Conservation (phyloP, 2,329 filamentous ascomycete genomes). For the Alternaria gansuensis region DNA sequence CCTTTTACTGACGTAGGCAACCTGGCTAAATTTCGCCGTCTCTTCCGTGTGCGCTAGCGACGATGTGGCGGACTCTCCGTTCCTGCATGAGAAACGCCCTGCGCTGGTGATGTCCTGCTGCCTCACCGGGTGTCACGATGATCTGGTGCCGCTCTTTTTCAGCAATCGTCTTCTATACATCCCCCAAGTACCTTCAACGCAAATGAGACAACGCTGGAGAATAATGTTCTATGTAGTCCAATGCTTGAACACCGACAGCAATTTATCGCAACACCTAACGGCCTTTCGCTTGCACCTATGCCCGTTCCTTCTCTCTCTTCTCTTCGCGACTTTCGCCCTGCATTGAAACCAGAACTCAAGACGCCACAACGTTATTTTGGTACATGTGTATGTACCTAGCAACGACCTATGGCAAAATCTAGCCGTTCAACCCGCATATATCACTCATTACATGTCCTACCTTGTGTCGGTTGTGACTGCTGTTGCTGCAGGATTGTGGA, state of each 20-base stretch:
- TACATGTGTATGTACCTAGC: background rate
- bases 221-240: background rate
- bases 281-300: background rate
- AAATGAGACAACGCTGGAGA: background rate
- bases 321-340: background rate
- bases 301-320: background rate
- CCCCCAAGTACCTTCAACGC: too few relatives aligned
- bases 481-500: slow-evolving; percentile 2
- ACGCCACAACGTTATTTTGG: background rate
- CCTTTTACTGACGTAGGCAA: background rate
- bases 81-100: slow-evolving; percentile 1
- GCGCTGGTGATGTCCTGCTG: background rate
- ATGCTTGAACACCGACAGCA: background rate
- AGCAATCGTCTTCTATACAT: background rate
- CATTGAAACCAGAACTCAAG: background rate
- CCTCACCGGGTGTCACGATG: background rate
- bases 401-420: background rate
- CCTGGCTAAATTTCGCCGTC: background rate
- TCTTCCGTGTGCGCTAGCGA: background rate
- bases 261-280: background rate
- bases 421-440: background rate
- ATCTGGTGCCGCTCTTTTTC: background rate
- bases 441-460: background rate
- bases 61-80: background rate
- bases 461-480: background rate